These are phyloP conservation scores for Funneliformis mosseae DNA, from an alignment of 192 early-diverging fungal species.

Conservation along the genomic window DNA sequence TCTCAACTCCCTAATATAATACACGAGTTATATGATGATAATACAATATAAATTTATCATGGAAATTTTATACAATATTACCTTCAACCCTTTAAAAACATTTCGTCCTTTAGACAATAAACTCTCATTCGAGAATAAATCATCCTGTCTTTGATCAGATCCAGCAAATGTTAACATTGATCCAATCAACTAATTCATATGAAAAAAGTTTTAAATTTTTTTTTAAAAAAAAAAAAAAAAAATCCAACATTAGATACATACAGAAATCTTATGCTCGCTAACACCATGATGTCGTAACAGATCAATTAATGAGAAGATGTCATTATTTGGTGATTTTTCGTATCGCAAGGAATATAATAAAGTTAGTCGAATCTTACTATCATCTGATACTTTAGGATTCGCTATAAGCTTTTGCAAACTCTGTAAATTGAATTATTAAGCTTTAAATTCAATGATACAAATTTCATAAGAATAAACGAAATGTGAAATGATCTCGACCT, in stretches of 20 bases:
- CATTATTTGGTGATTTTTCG: constrained; percentile 79
- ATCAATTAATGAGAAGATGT: constrained; percentile 71
- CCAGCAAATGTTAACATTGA: constrained; percentile 80
- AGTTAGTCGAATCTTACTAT: constrained; percentile 78
- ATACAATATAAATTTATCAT: not conserved
- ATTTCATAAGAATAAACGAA: not conserved
- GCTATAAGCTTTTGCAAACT: constrained; percentile 71
- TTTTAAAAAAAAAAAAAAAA: not conserved
- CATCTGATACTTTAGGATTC: constrained; percentile 65
- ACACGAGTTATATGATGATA: constrained; percentile 8
- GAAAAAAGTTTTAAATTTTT: not conserved
- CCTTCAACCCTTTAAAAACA: constrained; percentile 91
- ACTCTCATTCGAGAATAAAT: constrained; percentile 86
- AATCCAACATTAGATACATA: constrained; percentile 41
- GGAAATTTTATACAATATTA: constrained; percentile 6
- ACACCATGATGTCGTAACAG: constrained; percentile 71
- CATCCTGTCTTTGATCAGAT: constrained; percentile 78
- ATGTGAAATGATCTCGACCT: constrained; percentile 48
- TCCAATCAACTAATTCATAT: constrained; percentile 57
- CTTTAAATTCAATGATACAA: not conserved
- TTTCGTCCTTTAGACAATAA: constrained; percentile 84
- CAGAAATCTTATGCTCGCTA: constrained; percentile 70
- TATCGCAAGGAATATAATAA: constrained; percentile 91
- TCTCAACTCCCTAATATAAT: constrained; percentile 81
- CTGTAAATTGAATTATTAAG: constrained; percentile 36